phyloP scores from a whole-genome alignment of 495 filamentous ascomycete genomes.

The Podospora australis region DNA sequence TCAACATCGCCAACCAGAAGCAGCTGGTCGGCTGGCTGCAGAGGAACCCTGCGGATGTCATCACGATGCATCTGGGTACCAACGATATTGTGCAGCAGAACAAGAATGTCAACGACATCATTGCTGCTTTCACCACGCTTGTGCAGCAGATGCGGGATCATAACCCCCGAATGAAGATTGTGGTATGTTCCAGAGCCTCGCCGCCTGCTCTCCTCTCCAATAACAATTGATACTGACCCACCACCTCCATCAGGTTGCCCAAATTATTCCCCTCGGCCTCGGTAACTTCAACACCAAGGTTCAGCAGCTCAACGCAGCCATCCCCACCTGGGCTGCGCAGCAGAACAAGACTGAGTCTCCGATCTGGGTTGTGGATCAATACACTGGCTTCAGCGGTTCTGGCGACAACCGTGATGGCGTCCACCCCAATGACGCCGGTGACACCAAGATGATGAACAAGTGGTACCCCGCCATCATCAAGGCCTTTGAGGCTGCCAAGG shows the following conservation, averaged over 20 bases:
- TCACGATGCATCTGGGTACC: constrained; percentile 41
- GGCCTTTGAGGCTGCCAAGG: too few species aligned
- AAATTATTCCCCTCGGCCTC: constrained; percentile 1
- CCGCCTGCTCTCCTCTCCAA: too few species aligned
- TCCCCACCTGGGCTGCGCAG: constrained; percentile 29
- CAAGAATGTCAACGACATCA: constrained; percentile 24
- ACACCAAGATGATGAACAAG: too few species aligned
- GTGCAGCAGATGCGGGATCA: constrained; percentile 27
- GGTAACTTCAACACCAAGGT: constrained; percentile 18
- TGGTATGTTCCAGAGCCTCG: constrained; percentile 25
- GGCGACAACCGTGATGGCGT: constrained; percentile 30
- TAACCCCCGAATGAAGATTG: constrained; percentile 33
- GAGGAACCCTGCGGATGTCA: constrained; percentile 32
- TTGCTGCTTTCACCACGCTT: constrained; percentile 34
- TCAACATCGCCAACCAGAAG: constrained; percentile 40
- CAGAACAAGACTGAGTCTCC: constrained; percentile 29
- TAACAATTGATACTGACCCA: too few species aligned
- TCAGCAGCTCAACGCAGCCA: constrained; percentile 27
- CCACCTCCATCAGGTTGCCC: background rate
- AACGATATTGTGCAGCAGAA: constrained; percentile 31
- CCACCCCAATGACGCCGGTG: constrained; percentile 31
- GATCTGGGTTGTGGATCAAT: constrained; percentile 32
- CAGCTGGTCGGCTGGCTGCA: constrained; percentile 34
- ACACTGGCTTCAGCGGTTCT: constrained; percentile 26
- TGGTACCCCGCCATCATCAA: too few species aligned